Evolutionary conservation across 371 early-diverging fungal genomes (phyloP).

Genomic region (Apophysomyces trapeziformis): DNA sequence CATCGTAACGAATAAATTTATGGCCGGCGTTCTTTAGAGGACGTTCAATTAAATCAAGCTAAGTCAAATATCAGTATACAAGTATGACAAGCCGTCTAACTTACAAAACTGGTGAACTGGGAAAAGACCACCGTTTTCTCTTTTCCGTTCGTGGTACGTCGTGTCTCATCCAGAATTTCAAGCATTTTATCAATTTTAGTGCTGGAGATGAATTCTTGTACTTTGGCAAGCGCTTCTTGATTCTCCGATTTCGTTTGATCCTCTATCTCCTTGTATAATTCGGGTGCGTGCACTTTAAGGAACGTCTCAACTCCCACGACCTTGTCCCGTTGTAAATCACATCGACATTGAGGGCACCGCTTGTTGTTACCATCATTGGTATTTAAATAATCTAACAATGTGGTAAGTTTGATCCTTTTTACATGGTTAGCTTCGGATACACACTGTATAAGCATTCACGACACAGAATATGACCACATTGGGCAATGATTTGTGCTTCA

Average conservation of each 20-base stretch:
- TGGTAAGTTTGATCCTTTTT: neutral
- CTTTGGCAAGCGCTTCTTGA: conserved; percentile 1
- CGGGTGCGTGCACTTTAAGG: conserved; percentile 34
- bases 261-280: conserved; percentile 19
- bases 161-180: conserved; percentile 43
- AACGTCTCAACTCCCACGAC: conserved; percentile 34
- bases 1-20: conserved; percentile 49
- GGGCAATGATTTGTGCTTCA: conserved; percentile 31
- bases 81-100: neutral
- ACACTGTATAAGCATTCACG: conserved; percentile 44
- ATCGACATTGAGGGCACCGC: conserved; percentile 51
- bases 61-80: neutral
- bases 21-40: conserved; percentile 54
- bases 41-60: conserved; percentile 69
- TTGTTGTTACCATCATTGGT: conserved; percentile 22
- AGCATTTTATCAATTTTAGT: conserved; percentile 60
- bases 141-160: conserved; percentile 23
- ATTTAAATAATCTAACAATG: conserved; percentile 27
- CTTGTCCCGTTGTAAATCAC: conserved; percentile 18
- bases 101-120: conserved; percentile 62
- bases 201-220: conserved; percentile 31
- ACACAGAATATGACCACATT: conserved; percentile 54
- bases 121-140: conserved; percentile 86
- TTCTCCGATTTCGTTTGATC: conserved; percentile 10
- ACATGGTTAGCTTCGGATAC: neutral